Evolutionary conservation across 805 yeast genomes (phyloP).

Genomic region (Martiniozyma abietophila): DNA sequence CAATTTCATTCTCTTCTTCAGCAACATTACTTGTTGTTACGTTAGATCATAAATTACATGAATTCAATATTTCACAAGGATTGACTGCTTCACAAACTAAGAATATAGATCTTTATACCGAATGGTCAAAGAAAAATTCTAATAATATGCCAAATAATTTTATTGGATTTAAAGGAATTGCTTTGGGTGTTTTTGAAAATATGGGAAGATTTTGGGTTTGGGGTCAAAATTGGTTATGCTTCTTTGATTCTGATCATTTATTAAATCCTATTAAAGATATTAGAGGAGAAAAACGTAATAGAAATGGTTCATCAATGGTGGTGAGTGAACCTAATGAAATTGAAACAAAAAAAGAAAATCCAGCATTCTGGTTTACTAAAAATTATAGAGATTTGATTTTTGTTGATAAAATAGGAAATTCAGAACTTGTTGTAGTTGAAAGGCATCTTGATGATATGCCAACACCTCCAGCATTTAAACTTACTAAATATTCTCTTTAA

Average conservation of each 20-base stretch:
- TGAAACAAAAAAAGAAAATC: conserved; percentile 21
- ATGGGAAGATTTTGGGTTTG: conserved; percentile 64
- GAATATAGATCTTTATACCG: conserved; percentile 36
- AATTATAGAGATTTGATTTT: conserved; percentile 66
- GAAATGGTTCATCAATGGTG: conserved; percentile 21
- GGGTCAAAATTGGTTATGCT: conserved; percentile 76
- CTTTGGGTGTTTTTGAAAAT: conserved; percentile 57
- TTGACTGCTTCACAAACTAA: conserved; percentile 2
- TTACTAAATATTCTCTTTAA: conserved; percentile 37
- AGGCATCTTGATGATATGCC: conserved; percentile 53
- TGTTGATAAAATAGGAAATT: conserved; percentile 41
- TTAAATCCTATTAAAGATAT: conserved; percentile 1
- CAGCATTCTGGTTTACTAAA: conserved; percentile 64
- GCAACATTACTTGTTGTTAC: conserved; percentile 53
- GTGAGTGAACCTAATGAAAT: conserved; percentile 6
- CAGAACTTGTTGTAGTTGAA: conserved; percentile 67
- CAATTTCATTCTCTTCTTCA: conserved; percentile 43
- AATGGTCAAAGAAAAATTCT: conserved; percentile 74
- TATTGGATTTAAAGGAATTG: conserved; percentile 48
- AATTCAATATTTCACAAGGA: conserved; percentile 37
- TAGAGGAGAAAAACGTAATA: conserved; percentile 23
- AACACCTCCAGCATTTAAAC: conserved; percentile 54
- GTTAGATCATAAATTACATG: conserved; percentile 66
- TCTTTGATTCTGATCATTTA: conserved; percentile 43
- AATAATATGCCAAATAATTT: conserved; percentile 66